phyloP scores from a whole-genome alignment of 768 basidiomycete species.

The Chalciporus sphaerocephalus region DNA sequence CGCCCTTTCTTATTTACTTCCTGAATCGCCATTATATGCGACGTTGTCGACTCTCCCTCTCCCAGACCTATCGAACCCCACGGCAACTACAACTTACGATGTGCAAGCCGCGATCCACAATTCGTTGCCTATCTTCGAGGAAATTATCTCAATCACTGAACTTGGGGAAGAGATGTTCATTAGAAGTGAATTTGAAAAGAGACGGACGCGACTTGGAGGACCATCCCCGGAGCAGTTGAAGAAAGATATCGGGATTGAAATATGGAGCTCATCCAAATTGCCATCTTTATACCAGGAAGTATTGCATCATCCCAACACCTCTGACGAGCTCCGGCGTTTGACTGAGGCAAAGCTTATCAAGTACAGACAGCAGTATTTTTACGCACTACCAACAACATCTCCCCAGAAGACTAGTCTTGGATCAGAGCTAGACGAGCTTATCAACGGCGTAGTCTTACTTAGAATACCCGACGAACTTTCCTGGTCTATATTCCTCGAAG shows the following conservation, averaged over 20 bases:
- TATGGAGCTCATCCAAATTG: constrained; percentile 59
- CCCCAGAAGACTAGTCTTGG: constrained; percentile 45
- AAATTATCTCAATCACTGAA: constrained; percentile 64
- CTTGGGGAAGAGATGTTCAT: constrained; percentile 53
- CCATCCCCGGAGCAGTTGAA: constrained; percentile 53
- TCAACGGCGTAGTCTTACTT: constrained; percentile 72
- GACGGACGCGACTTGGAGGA: constrained; percentile 73
- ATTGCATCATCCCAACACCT: constrained; percentile 74
- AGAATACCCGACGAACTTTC: constrained; percentile 74
- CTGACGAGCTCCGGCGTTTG: constrained; percentile 72
- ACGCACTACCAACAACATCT: constrained; percentile 47
- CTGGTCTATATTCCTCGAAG: constrained; percentile 77
- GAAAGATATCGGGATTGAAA: constrained; percentile 63
- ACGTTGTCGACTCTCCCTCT: constrained; percentile 63
- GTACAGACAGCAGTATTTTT: constrained; percentile 58
- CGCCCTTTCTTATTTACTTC: constrained; percentile 66
- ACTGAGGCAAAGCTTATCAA: constrained; percentile 74
- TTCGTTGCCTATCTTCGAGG: constrained; percentile 65
- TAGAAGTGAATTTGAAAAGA: constrained; percentile 68
- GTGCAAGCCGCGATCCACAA: constrained; percentile 65
- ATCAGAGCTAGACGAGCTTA: constrained; percentile 65
- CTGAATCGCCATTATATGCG: constrained; percentile 60
- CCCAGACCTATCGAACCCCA: constrained; percentile 75
- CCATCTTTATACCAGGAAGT: constrained; percentile 72
- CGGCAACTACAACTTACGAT: constrained; percentile 50